These are phyloP conservation scores for Leccinum cinnamomeum DNA, from an alignment of 1,284 basidiomycete species.

Conservation along the genomic window DNA sequence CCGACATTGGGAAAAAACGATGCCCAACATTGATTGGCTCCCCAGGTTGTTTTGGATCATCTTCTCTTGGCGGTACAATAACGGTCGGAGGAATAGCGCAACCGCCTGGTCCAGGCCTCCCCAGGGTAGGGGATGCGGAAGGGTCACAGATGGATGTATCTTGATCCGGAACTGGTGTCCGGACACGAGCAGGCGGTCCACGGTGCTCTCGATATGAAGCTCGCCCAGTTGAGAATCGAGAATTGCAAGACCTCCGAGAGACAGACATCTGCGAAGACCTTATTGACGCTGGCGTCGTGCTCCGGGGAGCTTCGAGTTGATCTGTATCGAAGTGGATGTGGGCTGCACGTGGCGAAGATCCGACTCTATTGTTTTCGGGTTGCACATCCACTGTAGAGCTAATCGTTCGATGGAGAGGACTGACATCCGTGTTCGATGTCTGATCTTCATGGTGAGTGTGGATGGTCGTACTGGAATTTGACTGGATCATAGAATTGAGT, in stretches of 20 bases:
- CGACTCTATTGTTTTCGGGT: background rate
- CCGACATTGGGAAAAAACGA: slow-evolving; percentile 21
- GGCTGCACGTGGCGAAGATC: background rate
- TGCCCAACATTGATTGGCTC: background rate
- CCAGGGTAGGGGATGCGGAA: background rate
- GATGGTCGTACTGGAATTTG: slow-evolving; percentile 4
- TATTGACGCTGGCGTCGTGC: slow-evolving; percentile 14
- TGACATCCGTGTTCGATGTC: background rate
- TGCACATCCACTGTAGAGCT: background rate
- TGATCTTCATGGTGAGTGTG: background rate
- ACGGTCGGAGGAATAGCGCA: background rate
- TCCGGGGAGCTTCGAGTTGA: slow-evolving; percentile 3
- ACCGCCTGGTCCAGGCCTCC: background rate
- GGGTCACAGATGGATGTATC: background rate
- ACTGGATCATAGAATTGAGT: background rate
- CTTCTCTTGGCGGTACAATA: slow-evolving; percentile 10
- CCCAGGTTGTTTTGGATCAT: slow-evolving; percentile 16
- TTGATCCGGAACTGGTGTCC: slow-evolving; percentile 4
- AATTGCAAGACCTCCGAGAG: slow-evolving; percentile 19
- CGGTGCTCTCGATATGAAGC: slow-evolving; percentile 27
- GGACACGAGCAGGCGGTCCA: slow-evolving; percentile 15
- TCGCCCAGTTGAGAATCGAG: slow-evolving; percentile 23
- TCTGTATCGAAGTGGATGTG: slow-evolving; percentile 1
- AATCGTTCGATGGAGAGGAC: slow-evolving; percentile 2
- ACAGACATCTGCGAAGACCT: slow-evolving; percentile 3